Percentiles rank a stretch among this genome's conserved stretches.
phyloP scores from a whole-genome alignment of 139 green algal species.

The Micractinium sp. region DNA sequence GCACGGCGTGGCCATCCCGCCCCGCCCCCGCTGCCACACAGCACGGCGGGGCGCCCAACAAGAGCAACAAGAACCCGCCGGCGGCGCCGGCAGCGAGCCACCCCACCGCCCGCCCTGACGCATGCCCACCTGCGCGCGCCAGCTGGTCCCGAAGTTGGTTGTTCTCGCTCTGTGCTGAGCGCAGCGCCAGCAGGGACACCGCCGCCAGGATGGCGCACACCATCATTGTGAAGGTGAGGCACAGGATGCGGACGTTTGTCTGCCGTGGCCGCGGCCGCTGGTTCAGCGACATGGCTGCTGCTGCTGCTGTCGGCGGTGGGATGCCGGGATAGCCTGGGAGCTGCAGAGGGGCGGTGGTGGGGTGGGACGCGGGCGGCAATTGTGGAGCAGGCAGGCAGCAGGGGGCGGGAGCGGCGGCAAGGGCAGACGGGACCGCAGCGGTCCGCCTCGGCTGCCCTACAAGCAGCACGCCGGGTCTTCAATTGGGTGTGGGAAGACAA shows the following conservation, averaged over 20 bases:
- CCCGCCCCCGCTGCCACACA: background rate
- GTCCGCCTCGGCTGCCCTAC: too few relatives aligned
- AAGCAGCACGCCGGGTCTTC: too few relatives aligned
- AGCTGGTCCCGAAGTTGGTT: background rate
- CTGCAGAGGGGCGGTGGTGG: too few relatives aligned
- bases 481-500: too few relatives aligned
- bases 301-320: background rate
- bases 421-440: too few relatives aligned
- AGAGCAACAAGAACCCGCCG: background rate
- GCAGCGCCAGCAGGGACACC: background rate
- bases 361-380: too few relatives aligned
- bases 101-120: background rate
- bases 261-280: background rate
- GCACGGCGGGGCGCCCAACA: background rate
- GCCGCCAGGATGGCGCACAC: background rate
- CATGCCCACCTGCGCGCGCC: background rate
- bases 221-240: slow-evolving; percentile 13
- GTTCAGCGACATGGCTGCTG: background rate
- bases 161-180: slow-evolving; percentile 13
- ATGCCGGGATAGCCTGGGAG: too few relatives aligned
- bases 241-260: background rate
- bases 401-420: too few relatives aligned
- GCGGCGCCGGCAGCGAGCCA: background rate
- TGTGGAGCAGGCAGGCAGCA: too few relatives aligned
- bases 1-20: too few relatives aligned